Conservation (phyloP, 345 rosid species). For the Kernera saxatilis region DNA sequence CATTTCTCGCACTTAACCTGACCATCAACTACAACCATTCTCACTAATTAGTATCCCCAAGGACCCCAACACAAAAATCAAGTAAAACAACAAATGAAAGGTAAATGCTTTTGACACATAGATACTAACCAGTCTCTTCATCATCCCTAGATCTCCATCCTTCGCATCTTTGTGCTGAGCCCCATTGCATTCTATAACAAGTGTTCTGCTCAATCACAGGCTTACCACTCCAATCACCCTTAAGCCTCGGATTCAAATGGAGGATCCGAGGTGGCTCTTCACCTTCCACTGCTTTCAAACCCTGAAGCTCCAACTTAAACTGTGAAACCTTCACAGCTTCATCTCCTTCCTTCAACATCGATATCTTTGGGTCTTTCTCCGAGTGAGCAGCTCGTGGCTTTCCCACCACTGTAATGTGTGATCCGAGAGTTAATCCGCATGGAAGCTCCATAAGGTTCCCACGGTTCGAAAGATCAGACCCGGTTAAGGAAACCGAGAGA, state of each 20-base stretch:
- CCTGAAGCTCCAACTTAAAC: conserved; percentile 80
- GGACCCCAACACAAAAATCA: not conserved
- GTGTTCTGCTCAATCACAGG: conserved; percentile 93
- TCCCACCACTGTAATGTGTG: conserved; percentile 71
- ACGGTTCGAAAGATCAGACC: conserved; percentile 43
- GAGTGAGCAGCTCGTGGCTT: conserved; percentile 58
- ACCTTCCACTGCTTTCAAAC: conserved; percentile 70
- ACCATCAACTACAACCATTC: conserved; percentile 57
- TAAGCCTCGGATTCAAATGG: conserved; percentile 88
- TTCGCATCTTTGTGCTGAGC: conserved; percentile 64
- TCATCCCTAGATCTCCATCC: conserved; percentile 72
- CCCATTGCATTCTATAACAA: conserved; percentile 92
- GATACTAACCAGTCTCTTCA: conserved; percentile 69
- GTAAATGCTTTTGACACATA: not conserved
- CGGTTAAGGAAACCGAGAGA: conserved; percentile 47
- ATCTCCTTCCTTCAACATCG: conserved; percentile 44
- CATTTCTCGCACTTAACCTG: conserved; percentile 86
- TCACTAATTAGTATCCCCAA: not conserved
- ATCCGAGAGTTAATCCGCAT: conserved; percentile 77
- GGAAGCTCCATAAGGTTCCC: conserved; percentile 58
- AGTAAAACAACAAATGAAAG: not conserved
- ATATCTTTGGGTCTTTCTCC: conserved; percentile 55
- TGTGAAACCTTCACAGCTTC: conserved; percentile 60
- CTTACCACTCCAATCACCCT: conserved; percentile 80
- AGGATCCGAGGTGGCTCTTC: conserved; percentile 86